These are phyloP conservation scores for Tylopilus intermedius DNA, from an alignment of 768 basidiomycete genomes.

Conservation along the genomic window DNA sequence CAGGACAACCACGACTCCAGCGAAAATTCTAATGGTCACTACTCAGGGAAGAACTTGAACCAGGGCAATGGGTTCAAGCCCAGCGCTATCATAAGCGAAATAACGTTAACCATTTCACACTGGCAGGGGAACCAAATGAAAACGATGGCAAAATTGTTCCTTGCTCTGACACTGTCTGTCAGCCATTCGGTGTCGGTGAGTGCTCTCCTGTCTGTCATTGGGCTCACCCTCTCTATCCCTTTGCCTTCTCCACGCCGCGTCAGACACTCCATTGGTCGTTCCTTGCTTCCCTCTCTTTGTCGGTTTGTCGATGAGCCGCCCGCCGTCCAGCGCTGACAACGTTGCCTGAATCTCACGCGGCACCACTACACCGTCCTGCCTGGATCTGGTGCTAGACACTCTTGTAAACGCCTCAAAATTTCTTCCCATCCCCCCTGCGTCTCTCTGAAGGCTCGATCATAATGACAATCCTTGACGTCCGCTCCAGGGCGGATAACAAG, in stretches of 20 bases:
- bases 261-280: background rate
- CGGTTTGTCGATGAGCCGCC: conserved; percentile 15
- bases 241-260: background rate
- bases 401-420: background rate
- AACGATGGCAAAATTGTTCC: background rate
- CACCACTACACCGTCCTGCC: conserved; percentile 2
- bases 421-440: background rate
- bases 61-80: background rate
- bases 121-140: background rate
- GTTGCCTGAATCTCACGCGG: conserved; percentile 21
- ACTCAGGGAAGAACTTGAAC: background rate
- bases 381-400: background rate
- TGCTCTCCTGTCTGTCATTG: conserved; percentile 7
- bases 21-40: too few relatives aligned
- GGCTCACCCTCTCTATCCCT: background rate
- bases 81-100: conserved; percentile 4
- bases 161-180: conserved; percentile 5
- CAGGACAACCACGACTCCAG: background rate
- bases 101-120: conserved; percentile 15
- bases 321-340: conserved; percentile 2
- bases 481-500: conserved; percentile 7
- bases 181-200: background rate
- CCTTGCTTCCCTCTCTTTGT: background rate
- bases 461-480: conserved; percentile 15
- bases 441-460: background rate